Evolutionary conservation across 1,284 basidiomycete species (phyloP), one percentile per base, ranked within the genome.

Genomic region (Heliocybe sulcata): DNA sequence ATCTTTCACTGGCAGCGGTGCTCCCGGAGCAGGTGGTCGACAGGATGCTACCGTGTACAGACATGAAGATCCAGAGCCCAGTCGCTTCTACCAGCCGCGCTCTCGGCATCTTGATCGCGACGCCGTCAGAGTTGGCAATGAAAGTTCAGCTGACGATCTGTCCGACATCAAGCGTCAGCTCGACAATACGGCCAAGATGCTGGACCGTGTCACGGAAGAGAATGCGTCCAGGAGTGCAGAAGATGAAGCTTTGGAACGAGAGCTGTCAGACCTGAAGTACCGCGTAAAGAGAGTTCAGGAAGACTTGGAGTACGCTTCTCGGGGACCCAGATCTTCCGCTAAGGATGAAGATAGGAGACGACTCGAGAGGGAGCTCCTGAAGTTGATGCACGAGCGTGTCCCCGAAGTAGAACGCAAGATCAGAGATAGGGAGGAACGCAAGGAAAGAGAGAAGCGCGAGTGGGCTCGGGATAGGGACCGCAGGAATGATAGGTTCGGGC

Each of bases 11-110:
- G 72, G 79, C 58, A 70, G 76, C 35, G 67, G 77, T 0, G 72
- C 81, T 0, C 69, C 79, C 1, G 71, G 79, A 9, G 83, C 83
- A 9, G 77, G 81, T 16, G 75, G 77, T 20, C 80, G 87, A 31
- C 86, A 86, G 63, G 96, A 99, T 67, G 96, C 93, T 2, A 92
- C 93, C 0, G 89, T 94, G 48, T 99, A 98, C 77, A 93, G 92
- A 65, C 90, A 98, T 72, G 83, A 85, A 23, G 85, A 90, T 53
- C 68, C 74, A 1, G 77, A 79, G 38, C 77, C 77, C 1, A 79
- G 80, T 29, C 79, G 81, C 3, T 80, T 86, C 53, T 98, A 98
- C 76, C 87, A 91, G 66, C 87, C 92, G n/a, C 83, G 84, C 9
- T 84, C 83, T 22, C 83, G 96, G 1, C 95, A 98, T 66, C 75